These are phyloP conservation scores for Dichomitus squalens DNA, from an alignment of 1,284 basidiomycete genomes.

Conservation along the genomic window DNA sequence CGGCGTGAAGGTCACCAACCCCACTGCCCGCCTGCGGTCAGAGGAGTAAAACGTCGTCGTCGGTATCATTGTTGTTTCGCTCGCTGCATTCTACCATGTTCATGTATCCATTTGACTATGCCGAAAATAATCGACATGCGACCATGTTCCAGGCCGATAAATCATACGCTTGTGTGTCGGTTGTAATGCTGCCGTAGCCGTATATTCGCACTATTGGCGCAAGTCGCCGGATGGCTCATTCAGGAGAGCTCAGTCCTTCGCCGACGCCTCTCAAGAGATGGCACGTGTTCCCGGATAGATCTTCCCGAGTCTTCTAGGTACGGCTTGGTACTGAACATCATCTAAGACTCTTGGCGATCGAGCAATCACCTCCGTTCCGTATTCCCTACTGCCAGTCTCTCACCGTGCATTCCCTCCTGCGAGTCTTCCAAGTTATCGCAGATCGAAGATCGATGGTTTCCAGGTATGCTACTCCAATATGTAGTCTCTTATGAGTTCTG, in stretches of 20 bases:
- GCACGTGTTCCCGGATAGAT: slow-evolving; percentile 11
- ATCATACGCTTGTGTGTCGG: not conserved
- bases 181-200: no score
- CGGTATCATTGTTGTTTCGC: slow-evolving; percentile 31
- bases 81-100: slow-evolving; percentile 26
- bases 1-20: slow-evolving; percentile 94
- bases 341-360: slow-evolving; percentile 7
- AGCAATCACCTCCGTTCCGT: not conserved
- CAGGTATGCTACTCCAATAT: not conserved
- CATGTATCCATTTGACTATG: slow-evolving; percentile 45
- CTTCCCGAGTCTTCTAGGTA: not conserved
- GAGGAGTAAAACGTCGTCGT: slow-evolving; percentile 76
- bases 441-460: not conserved
- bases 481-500: not conserved
- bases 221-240: no score
- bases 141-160: slow-evolving; percentile 37
- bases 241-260: no score
- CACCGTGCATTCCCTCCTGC: not conserved
- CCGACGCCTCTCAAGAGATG: no score
- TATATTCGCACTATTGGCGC: no score
- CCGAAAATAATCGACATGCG: slow-evolving; percentile 41
- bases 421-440: not conserved
- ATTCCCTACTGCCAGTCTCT: not conserved
- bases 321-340: not conserved
- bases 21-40: slow-evolving; percentile 92